Evolutionary conservation across 2,329 filamentous ascomycete species (phyloP).

Genomic region (Penicillium olsonii): DNA sequence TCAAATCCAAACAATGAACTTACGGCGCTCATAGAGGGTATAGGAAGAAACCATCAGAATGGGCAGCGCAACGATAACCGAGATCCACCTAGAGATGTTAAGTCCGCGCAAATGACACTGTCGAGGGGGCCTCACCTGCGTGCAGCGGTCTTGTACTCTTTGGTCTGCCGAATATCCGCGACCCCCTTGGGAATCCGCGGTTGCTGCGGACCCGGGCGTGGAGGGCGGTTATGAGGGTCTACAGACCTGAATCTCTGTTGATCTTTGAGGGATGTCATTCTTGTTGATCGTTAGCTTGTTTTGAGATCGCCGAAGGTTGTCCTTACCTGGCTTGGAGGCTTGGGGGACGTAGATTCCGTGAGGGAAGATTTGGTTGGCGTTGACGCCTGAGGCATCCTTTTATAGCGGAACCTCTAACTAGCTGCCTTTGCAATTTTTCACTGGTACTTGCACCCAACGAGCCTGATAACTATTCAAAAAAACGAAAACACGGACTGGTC

Average conservation of each 20-base stretch:
- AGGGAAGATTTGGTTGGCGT: conserved; percentile 2
- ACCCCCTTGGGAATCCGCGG: conserved; percentile 9
- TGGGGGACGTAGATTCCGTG: not conserved
- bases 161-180: conserved; percentile 42
- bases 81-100: conserved; percentile 30
- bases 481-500: too few species aligned
- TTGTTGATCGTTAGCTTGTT: not conserved
- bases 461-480: too few species aligned
- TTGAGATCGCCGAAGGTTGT: not conserved
- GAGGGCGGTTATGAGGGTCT: conserved; percentile 12
- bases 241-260: conserved; percentile 19
- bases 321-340: not conserved
- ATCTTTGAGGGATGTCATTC: conserved; percentile 2
- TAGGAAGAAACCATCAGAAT: conserved; percentile 36
- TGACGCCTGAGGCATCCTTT: conserved; percentile 4
- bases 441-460: too few species aligned
- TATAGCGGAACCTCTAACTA: too few species aligned
- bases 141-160: conserved; percentile 42
- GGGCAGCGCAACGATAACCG: conserved; percentile 35
- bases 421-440: too few species aligned
- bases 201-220: conserved; percentile 12
- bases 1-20: conserved; percentile 14
- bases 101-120: not conserved
- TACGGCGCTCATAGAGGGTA: conserved; percentile 35
- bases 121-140: conserved; percentile 32